phyloP scores from a whole-genome alignment of 768 basidiomycete species.

The Jaapia argillacea region DNA sequence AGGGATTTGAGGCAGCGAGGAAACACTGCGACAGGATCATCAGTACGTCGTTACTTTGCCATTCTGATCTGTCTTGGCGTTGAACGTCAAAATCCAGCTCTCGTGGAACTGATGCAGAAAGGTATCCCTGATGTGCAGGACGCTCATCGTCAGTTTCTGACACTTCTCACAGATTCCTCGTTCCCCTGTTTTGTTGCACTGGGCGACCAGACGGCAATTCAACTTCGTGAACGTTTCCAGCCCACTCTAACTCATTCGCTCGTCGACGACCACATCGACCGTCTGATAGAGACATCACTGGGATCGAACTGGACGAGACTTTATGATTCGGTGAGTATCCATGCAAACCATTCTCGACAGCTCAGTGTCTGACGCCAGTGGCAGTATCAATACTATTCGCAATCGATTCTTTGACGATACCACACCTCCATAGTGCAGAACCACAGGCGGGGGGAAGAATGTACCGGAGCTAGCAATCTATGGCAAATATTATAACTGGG shows the following conservation, averaged over 20 bases:
- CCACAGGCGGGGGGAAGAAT: background rate
- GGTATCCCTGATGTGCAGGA: conserved; percentile 30
- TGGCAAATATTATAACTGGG: conserved; percentile 6
- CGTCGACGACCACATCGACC: conserved; percentile 83
- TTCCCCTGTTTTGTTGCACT: conserved; percentile 86
- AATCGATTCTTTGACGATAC: conserved; percentile 60
- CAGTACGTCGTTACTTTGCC: conserved; percentile 38
- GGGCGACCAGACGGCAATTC: conserved; percentile 83
- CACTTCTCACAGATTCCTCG: conserved; percentile 53
- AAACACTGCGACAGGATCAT: conserved; percentile 97
- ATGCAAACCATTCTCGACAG: background rate
- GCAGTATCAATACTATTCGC: conserved; percentile 91
- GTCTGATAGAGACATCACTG: conserved; percentile 80
- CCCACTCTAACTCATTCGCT: conserved; percentile 77
- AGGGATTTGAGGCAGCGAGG: conserved; percentile 87
- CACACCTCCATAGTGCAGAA: background rate
- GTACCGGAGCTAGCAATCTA: background rate
- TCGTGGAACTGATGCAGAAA: conserved; percentile 98
- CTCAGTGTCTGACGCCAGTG: conserved; percentile 3
- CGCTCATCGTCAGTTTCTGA: conserved; percentile 3
- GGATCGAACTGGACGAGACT: conserved; percentile 92
- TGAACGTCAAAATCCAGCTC: conserved; percentile 25
- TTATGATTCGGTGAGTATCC: conserved; percentile 76
- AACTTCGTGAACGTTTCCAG: conserved; percentile 90
- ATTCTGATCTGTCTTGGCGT: background rate